A percentile compares a stretch with the other conserved stretches of the same genome.
These are phyloP conservation scores for Exophiala xenobiotica DNA, from an alignment of 2,329 filamentous ascomycete species.

Conservation along the genomic window DNA sequence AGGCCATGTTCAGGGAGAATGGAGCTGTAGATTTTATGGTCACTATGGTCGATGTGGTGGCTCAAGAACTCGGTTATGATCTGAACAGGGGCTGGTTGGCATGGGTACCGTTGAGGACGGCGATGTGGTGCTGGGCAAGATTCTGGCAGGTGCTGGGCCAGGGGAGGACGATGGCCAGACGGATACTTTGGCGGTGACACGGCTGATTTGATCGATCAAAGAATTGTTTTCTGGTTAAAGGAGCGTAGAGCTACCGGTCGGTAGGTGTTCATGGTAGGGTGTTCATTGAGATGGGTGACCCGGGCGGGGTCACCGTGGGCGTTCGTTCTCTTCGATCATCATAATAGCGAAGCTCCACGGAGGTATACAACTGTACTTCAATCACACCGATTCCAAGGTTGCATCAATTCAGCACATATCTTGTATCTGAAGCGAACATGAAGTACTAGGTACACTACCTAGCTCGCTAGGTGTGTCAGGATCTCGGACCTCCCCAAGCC, in stretches of 20 bases:
- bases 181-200: conserved; percentile 2
- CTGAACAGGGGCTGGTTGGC: conserved; percentile 15
- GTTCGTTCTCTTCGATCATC: too few species aligned
- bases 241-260: not conserved
- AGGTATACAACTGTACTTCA: too few species aligned
- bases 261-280: too few species aligned
- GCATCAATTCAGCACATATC: too few species aligned
- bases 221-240: not conserved
- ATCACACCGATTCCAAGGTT: too few species aligned
- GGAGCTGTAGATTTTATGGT: conserved; percentile 21
- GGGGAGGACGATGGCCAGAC: conserved; percentile 8
- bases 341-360: too few species aligned
- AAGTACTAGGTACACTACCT: too few species aligned
- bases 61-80: conserved; percentile 20
- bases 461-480: too few species aligned
- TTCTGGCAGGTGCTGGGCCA: conserved; percentile 9
- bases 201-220: not conserved
- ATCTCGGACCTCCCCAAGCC: not conserved
- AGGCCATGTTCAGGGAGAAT: conserved; percentile 30
- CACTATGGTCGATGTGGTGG: conserved; percentile 12
- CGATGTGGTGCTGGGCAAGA: conserved; percentile 5
- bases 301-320: too few species aligned
- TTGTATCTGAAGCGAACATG: too few species aligned
- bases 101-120: conserved; percentile 21
- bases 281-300: too few species aligned